A percentile compares a stretch with the other conserved stretches of the same genome.
These are phyloP conservation scores for Suillus clintonianus DNA, from an alignment of 768 basidiomycete genomes.

Conservation along the genomic window DNA sequence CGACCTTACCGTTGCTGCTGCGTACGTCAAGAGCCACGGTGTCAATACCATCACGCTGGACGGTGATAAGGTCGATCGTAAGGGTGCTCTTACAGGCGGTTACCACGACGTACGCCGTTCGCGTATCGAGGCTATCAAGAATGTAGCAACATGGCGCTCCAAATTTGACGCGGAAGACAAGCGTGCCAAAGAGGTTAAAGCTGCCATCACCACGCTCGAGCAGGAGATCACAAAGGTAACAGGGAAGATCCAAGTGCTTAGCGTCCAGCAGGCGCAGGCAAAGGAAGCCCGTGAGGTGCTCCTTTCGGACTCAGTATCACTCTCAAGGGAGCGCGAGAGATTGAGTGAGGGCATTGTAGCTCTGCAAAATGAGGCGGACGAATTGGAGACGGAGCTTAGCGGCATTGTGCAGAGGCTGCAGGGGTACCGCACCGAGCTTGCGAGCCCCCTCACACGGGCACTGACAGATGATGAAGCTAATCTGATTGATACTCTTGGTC, in stretches of 20 bases:
- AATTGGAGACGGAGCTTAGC: conserved; percentile 71
- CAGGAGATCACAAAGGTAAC: conserved; percentile 81
- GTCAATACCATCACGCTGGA: conserved; percentile 98
- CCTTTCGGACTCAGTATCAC: conserved; percentile 56
- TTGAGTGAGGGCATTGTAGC: conserved; percentile 57
- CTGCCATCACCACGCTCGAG: conserved; percentile 68
- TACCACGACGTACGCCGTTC: conserved; percentile 92
- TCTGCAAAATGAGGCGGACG: conserved; percentile 67
- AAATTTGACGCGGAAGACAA: conserved; percentile 68
- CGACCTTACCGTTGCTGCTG: conserved; percentile 88
- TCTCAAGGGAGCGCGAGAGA: conserved; percentile 73
- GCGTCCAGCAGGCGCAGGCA: conserved; percentile 70
- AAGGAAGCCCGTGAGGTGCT: conserved; percentile 68
- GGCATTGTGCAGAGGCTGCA: conserved; percentile 61
- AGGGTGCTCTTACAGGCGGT: conserved; percentile 94
- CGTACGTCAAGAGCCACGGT: conserved; percentile 91
- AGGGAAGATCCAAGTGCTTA: conserved; percentile 71
- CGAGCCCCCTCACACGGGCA: conserved; percentile 71
- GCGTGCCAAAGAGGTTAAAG: conserved; percentile 73
- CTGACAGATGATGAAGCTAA: conserved; percentile 73
- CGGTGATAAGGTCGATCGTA: conserved; percentile 96
- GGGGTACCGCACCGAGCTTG: conserved; percentile 69
- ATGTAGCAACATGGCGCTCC: conserved; percentile 70
- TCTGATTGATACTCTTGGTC: conserved; percentile 64
- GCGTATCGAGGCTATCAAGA: conserved; percentile 84